Conservation (phyloP, 139 green algal genomes). For the Ulvella scutata region DNA sequence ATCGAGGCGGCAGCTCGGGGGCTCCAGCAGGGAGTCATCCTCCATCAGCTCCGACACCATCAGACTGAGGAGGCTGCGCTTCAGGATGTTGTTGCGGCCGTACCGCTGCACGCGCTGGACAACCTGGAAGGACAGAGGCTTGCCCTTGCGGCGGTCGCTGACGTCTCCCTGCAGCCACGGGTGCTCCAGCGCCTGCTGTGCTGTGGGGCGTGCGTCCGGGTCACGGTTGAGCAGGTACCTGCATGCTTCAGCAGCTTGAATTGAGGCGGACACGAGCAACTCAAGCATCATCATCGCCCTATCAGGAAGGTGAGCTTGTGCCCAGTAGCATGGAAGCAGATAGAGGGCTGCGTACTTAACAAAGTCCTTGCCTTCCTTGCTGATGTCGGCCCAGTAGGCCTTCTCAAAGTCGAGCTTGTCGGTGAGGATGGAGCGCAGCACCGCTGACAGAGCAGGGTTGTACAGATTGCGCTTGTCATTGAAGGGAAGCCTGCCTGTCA, state of each 20-base stretch:
- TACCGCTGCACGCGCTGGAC: slow-evolving; percentile 3
- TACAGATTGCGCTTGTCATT: slow-evolving; percentile 54
- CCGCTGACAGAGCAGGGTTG: slow-evolving; percentile 49
- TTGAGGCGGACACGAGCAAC: too few species aligned
- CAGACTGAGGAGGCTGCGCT: not conserved
- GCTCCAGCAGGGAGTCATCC: not conserved
- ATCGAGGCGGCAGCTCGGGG: not conserved
- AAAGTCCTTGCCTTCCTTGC: slow-evolving; percentile 65
- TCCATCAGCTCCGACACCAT: not conserved
- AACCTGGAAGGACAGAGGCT: not conserved
- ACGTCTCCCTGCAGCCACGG: slow-evolving; percentile 3
- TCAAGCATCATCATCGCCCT: too few species aligned
- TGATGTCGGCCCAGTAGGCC: slow-evolving; percentile 45
- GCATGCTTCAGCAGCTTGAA: too few species aligned
- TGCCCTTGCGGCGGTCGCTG: not conserved
- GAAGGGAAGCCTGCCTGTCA: slow-evolving; percentile 67
- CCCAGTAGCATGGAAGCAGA: too few species aligned
- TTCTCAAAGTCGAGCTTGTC: slow-evolving; percentile 41
- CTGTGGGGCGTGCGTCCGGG: not conserved
- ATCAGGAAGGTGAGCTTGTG: too few species aligned
- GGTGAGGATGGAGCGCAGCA: slow-evolving; percentile 61
- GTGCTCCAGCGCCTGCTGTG: slow-evolving; percentile 5
- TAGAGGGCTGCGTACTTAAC: too few species aligned
- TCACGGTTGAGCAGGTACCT: not conserved
- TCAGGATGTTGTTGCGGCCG: slow-evolving; percentile 2